Evolutionary conservation across 192 early-diverging fungal genomes (phyloP).

Genomic region (Paraglomus occultum): DNA sequence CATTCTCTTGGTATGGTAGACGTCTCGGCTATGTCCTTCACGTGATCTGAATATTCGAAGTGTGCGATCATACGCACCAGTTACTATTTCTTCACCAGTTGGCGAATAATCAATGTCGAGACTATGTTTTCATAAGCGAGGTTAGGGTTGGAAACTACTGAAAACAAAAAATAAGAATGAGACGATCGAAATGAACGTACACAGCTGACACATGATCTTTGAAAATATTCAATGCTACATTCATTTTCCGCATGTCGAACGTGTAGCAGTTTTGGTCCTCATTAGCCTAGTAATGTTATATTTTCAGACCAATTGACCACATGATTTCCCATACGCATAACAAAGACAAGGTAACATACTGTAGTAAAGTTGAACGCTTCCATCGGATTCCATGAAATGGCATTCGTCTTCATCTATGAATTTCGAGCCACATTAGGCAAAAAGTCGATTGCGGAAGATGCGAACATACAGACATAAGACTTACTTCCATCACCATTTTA

Average conservation of each 20-base stretch:
- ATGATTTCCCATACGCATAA: background rate
- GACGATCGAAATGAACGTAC: slow-evolving; percentile 43
- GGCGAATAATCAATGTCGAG: slow-evolving; percentile 98
- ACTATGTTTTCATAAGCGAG: slow-evolving; percentile 30
- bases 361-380: slow-evolving; percentile 94
- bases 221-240: slow-evolving; percentile 77
- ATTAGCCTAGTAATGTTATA: slow-evolving; percentile 61
- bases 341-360: slow-evolving; percentile 36
- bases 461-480: background rate
- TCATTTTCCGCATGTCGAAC: slow-evolving; percentile 98
- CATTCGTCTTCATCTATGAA: slow-evolving; percentile 79
- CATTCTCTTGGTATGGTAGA: slow-evolving; percentile 99
- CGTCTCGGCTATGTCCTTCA: slow-evolving; percentile 82
- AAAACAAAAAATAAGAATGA: background rate
- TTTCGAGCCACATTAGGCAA: slow-evolving; percentile 1
- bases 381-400: slow-evolving; percentile 99
- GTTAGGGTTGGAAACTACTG: background rate
- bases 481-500: slow-evolving; percentile 75
- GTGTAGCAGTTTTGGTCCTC: slow-evolving; percentile 98
- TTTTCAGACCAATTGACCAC: background rate
- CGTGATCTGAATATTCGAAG: slow-evolving; percentile 82
- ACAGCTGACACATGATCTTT: slow-evolving; percentile 99
- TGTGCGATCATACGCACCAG: slow-evolving; percentile 93
- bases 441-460: background rate
- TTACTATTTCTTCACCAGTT: slow-evolving; percentile 94